Percentiles rank a stretch among this genome's conserved stretches.
phyloP scores from a whole-genome alignment of 139 green algal genomes.

The Edaphochlamys debaryana region DNA sequence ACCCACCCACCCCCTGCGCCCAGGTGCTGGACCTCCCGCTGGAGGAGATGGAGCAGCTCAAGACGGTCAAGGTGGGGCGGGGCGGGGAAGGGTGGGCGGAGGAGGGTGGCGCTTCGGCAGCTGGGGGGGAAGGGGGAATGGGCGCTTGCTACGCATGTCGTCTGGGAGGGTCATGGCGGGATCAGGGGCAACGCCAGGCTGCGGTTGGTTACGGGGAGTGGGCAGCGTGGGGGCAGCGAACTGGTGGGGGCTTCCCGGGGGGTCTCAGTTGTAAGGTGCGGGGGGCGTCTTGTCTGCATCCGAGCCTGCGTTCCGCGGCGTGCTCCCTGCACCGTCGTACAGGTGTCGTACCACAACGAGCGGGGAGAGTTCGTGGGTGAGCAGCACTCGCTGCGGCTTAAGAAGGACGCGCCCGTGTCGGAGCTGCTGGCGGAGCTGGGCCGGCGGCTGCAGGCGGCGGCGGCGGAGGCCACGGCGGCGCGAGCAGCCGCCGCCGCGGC shows the following conservation, averaged over 20 bases:
- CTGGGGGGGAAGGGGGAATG: too few relatives aligned
- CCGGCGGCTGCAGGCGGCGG: conserved; percentile 45
- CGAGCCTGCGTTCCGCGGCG: too few relatives aligned
- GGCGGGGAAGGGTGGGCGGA: not conserved
- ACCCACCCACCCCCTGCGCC: not conserved
- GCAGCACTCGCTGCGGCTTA: conserved; percentile 79
- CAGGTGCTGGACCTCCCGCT: conserved; percentile 92
- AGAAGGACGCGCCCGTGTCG: conserved; percentile 62
- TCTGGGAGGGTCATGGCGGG: too few relatives aligned
- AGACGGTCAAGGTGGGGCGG: conserved; percentile 66
- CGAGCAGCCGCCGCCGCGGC: not conserved
- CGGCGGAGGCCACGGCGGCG: conserved; percentile 35
- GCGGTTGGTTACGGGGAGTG: too few relatives aligned
- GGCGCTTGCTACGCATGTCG: too few relatives aligned
- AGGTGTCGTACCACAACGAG: conserved; percentile 75
- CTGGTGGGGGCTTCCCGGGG: too few relatives aligned
- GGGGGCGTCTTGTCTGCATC: too few relatives aligned
- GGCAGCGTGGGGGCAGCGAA: too few relatives aligned
- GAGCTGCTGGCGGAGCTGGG: conserved; percentile 81
- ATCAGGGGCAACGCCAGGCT: too few relatives aligned
- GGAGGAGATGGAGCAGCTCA: conserved; percentile 81
- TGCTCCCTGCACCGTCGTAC: too few relatives aligned
- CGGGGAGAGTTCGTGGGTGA: conserved; percentile 78
- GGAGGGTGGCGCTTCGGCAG: too few relatives aligned
- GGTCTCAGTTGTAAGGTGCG: too few relatives aligned